A percentile compares a stretch with the other conserved stretches of the same genome.
Evolutionary conservation across 2,329 filamentous ascomycete genomes (phyloP).

Genomic region (Calonectria honghensis): DNA sequence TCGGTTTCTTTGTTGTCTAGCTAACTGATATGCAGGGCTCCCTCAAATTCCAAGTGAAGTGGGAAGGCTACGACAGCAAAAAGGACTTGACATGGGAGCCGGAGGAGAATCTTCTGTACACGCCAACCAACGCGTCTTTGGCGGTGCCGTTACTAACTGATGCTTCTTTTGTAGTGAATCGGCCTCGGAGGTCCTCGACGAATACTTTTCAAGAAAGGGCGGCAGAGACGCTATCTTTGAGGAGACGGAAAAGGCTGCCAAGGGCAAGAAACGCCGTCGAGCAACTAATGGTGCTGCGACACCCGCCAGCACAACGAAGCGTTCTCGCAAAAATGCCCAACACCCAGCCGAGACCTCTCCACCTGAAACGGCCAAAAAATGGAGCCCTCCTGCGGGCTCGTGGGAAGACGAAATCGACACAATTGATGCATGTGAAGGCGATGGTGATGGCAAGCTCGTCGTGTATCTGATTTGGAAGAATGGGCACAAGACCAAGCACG

Average conservation of each 20-base stretch:
- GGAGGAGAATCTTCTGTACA: constrained; percentile 74
- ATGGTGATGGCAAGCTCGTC: constrained; percentile 73
- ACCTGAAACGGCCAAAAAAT: constrained; percentile 68
- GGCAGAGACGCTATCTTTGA: constrained; percentile 75
- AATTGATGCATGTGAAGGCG: constrained; percentile 84
- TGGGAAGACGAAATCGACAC: constrained; percentile 85
- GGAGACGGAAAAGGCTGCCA: constrained; percentile 69
- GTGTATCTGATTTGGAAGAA: constrained; percentile 86
- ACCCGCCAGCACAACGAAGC: constrained; percentile 62
- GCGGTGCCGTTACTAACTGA: constrained; percentile 21
- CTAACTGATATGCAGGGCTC: constrained; percentile 62
- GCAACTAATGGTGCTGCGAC: constrained; percentile 62
- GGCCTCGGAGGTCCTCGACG: constrained; percentile 75
- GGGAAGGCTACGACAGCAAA: constrained; percentile 85
- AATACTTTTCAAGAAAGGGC: constrained; percentile 79
- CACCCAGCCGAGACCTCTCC: constrained; percentile 71
- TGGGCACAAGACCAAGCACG: constrained; percentile 83
- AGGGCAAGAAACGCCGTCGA: constrained; percentile 76
- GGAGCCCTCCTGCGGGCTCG: constrained; percentile 81
- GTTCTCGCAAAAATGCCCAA: constrained; percentile 67
- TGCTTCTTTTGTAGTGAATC: constrained; percentile 66
- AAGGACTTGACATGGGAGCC: constrained; percentile 87
- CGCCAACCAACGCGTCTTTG: not conserved
- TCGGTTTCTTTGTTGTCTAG: not conserved
- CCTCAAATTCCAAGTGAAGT: constrained; percentile 83